phyloP scores from a whole-genome alignment of 768 basidiomycete species.

The Lactarius evosmus region DNA sequence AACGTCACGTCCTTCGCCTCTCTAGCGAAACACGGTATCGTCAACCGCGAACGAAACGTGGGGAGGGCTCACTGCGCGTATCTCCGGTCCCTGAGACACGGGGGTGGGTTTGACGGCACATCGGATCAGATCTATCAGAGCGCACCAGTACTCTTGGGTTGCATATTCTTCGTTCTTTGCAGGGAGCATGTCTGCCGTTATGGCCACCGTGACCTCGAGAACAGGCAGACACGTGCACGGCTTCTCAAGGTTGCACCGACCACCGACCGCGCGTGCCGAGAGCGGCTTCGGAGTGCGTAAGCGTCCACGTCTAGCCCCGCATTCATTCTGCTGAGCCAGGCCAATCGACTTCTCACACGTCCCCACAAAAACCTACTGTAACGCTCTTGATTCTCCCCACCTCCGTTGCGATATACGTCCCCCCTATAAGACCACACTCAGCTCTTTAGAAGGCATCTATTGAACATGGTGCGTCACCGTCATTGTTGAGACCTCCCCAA shows the following conservation, averaged over 20 bases:
- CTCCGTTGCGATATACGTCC: neutral
- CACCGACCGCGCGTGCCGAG: too few relatives aligned
- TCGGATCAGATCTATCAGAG: slow-evolving; percentile 1
- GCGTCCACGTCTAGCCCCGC: neutral
- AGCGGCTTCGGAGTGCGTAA: neutral
- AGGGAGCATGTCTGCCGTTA: slow-evolving; percentile 41
- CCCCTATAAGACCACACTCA: neutral
- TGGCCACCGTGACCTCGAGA: too few relatives aligned
- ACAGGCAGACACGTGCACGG: too few relatives aligned
- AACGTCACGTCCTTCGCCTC: slow-evolving; percentile 58
- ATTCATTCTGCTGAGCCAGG: neutral
- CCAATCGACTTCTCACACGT: slow-evolving; percentile 15
- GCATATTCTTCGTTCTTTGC: slow-evolving; percentile 67
- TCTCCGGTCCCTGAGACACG: slow-evolving; percentile 55
- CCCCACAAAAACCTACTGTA: neutral
- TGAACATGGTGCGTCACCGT: slow-evolving; percentile 10
- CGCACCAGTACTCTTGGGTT: slow-evolving; percentile 66
- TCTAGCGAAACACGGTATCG: slow-evolving; percentile 37
- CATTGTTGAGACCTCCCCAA: neutral
- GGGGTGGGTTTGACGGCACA: neutral
- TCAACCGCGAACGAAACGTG: neutral
- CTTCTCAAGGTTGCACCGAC: too few relatives aligned
- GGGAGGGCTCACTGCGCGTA: slow-evolving; percentile 53
- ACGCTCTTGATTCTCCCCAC: neutral
- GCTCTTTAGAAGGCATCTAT: neutral